These are phyloP conservation scores for Allium sativum DNA, from an alignment of 106 monocot species.

Conservation along the genomic window DNA sequence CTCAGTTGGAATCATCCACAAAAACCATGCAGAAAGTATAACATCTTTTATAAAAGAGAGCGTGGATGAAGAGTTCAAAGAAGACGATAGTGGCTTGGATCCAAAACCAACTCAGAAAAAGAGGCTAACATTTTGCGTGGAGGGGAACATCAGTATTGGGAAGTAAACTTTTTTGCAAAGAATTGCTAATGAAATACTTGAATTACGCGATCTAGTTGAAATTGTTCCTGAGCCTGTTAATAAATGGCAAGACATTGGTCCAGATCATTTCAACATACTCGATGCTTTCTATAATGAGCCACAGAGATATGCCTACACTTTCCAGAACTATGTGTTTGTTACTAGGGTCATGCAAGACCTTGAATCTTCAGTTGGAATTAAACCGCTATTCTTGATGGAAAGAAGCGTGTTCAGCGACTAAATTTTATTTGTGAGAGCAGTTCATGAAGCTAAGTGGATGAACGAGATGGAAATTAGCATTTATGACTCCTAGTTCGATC, in stretches of 20 bases:
- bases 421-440: constrained; percentile 97
- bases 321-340: constrained; percentile 98
- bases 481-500: constrained; percentile 99
- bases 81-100: constrained; percentile 19
- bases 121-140: constrained; percentile 94
- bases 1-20: constrained; percentile 88
- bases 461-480: constrained; percentile 99
- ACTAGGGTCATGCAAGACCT: constrained; percentile 97
- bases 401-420: constrained; percentile 95
- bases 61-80: constrained; percentile 76
- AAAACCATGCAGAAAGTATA: constrained; percentile 94
- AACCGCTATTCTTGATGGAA: constrained; percentile 91
- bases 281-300: constrained; percentile 96
- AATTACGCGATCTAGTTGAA: constrained; percentile 91
- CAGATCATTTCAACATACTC: constrained; percentile 95
- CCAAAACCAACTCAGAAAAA: constrained; percentile 52
- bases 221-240: constrained; percentile 87
- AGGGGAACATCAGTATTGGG: constrained; percentile 97
- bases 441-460: constrained; percentile 99
- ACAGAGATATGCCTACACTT: constrained; percentile 95
- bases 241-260: constrained; percentile 97
- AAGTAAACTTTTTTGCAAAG: constrained; percentile 92
- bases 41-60: constrained; percentile 94
- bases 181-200: constrained; percentile 93
- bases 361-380: constrained; percentile 74